These are phyloP conservation scores for Heritiera littoralis DNA, from an alignment of 345 rosid species.

Conservation along the genomic window DNA sequence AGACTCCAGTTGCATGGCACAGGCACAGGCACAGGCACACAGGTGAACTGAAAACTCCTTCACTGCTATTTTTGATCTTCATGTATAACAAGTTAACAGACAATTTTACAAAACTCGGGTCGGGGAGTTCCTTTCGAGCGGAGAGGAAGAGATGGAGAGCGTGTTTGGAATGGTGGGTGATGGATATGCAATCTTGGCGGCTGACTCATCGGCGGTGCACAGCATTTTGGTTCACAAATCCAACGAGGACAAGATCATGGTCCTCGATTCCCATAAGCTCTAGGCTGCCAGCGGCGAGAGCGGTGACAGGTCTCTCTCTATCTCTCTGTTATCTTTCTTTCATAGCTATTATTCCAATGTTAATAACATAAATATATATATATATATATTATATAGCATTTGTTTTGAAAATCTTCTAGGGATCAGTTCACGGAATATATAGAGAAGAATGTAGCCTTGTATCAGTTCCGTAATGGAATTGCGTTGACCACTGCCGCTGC, in stretches of 20 bases:
- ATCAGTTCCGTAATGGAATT: constrained; percentile 86
- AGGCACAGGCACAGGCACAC: not conserved
- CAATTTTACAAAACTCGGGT: not conserved
- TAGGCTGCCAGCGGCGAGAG: too few relatives aligned
- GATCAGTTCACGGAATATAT: constrained; percentile 91
- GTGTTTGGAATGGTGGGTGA: constrained; percentile 85
- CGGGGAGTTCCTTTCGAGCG: not conserved
- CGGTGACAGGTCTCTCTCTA: too few relatives aligned
- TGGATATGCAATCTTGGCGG: constrained; percentile 74
- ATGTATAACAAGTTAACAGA: not conserved
- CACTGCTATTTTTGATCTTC: not conserved
- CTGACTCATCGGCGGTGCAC: constrained; percentile 68
- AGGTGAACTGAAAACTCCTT: not conserved
- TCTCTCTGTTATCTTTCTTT: too few relatives aligned
- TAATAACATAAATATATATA: too few relatives aligned
- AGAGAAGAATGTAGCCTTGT: constrained; percentile 88
- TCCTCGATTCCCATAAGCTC: too few relatives aligned
- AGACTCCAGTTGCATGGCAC: too few relatives aligned
- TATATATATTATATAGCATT: not conserved
- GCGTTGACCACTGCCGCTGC: constrained; percentile 88
- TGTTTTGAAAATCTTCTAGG: constrained; percentile 32
- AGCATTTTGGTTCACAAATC: not conserved
- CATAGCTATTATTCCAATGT: too few relatives aligned
- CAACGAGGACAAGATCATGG: too few relatives aligned
- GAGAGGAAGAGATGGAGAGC: constrained; percentile 61